phyloP scores from a whole-genome alignment of 2,329 filamentous ascomycete genomes.

The Dactylonectria estremocensis region DNA sequence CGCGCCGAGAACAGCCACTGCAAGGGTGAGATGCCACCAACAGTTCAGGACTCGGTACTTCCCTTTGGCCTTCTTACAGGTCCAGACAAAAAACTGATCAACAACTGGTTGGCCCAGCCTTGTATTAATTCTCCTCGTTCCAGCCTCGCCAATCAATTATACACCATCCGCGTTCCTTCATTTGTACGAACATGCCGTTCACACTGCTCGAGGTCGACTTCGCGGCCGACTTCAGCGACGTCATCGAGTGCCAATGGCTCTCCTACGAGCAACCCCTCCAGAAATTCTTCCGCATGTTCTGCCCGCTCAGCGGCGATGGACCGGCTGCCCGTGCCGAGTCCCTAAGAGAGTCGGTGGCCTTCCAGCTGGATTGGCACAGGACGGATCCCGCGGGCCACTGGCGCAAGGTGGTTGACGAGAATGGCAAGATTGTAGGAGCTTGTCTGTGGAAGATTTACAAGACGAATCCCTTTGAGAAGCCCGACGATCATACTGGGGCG shows the following conservation, averaged over 20 bases:
- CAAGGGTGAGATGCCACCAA: not conserved
- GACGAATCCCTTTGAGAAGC: slow-evolving; percentile 31
- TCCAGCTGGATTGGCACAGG: slow-evolving; percentile 35
- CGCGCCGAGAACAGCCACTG: not conserved
- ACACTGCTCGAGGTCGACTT: slow-evolving; percentile 36
- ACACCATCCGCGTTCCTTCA: not conserved
- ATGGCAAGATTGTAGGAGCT: slow-evolving; percentile 40
- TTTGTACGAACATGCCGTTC: slow-evolving; percentile 32
- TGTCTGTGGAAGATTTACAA: slow-evolving; percentile 41
- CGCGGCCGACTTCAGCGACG: slow-evolving; percentile 34
- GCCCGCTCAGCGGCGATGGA: slow-evolving; percentile 32
- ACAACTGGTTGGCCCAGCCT: too few species aligned
- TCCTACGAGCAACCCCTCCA: slow-evolving; percentile 37
- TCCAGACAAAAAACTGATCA: too few species aligned
- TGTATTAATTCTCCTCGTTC: not conserved
- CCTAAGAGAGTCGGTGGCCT: slow-evolving; percentile 19
- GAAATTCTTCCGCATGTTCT: slow-evolving; percentile 42
- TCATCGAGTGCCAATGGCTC: slow-evolving; percentile 41
- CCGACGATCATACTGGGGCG: slow-evolving; percentile 28
- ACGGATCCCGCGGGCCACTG: slow-evolving; percentile 36
- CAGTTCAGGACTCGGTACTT: not conserved
- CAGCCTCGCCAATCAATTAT: not conserved
- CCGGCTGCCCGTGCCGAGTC: slow-evolving; percentile 28
- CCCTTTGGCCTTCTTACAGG: not conserved
- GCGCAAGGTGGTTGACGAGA: slow-evolving; percentile 35